phyloP scores from a whole-genome alignment of 2,329 filamentous ascomycete genomes.

The Hirsutella thompsonii region DNA sequence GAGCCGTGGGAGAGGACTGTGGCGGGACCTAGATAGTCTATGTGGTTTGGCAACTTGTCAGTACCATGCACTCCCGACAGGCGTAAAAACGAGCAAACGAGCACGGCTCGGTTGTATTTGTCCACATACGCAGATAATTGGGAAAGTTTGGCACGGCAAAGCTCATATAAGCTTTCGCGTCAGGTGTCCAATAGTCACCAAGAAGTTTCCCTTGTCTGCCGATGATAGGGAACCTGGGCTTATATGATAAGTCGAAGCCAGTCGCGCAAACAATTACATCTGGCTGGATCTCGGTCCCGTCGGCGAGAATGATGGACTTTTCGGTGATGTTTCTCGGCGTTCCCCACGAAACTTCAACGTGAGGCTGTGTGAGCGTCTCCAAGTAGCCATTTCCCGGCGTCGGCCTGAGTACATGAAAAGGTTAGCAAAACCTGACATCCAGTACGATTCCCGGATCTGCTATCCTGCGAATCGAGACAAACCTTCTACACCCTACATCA shows the following conservation, averaged over 20 bases:
- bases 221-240: slow-evolving; percentile 2
- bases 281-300: slow-evolving; percentile 12
- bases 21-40: too few species aligned
- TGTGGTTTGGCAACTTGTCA: too few species aligned
- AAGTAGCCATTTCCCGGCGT: slow-evolving; percentile 17
- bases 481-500: neutral
- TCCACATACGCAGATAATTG: too few species aligned
- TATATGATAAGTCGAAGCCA: slow-evolving; percentile 14
- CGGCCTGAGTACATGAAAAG: slow-evolving; percentile 1
- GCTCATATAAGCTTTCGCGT: too few species aligned
- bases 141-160: too few species aligned
- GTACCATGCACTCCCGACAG: too few species aligned
- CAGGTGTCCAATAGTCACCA: too few species aligned
- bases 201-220: too few species aligned
- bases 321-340: slow-evolving; percentile 8
- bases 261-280: slow-evolving; percentile 22
- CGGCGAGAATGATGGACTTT: slow-evolving; percentile 14
- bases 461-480: too few species aligned
- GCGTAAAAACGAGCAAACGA: too few species aligned
- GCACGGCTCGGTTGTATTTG: too few species aligned
- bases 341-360: slow-evolving; percentile 9
- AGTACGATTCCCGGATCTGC: neutral
- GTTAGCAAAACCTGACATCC: neutral
- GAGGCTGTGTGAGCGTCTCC: slow-evolving; percentile 13
- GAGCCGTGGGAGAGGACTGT: too few species aligned